phyloP scores from a whole-genome alignment of 2,329 filamentous ascomycete species.

The Hysterium pulicare region DNA sequence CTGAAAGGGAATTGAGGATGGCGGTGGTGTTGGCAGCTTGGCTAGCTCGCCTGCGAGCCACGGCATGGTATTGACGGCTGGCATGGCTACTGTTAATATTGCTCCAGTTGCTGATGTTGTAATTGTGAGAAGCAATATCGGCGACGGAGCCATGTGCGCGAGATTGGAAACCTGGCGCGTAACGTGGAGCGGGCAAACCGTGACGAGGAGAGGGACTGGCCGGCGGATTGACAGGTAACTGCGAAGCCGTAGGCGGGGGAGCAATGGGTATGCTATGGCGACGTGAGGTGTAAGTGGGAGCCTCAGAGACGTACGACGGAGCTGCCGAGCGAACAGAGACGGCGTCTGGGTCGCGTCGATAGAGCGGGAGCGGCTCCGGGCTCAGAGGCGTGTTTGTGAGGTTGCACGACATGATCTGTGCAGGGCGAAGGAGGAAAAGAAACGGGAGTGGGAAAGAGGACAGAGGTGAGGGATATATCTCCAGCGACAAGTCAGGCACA shows the following conservation, averaged over 20 bases:
- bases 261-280: conserved; percentile 24
- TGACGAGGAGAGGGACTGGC: conserved; percentile 8
- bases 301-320: conserved; percentile 66
- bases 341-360: conserved; percentile 58
- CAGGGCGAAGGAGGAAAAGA: conserved; percentile 1
- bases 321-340: conserved; percentile 64
- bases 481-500: conserved; percentile 14
- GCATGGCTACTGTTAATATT: conserved; percentile 53
- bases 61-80: conserved; percentile 60
- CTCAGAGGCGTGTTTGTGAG: conserved; percentile 21
- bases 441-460: conserved; percentile 2
- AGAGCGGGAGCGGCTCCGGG: conserved; percentile 29
- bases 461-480: conserved; percentile 3
- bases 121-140: conserved; percentile 30
- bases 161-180: conserved; percentile 25
- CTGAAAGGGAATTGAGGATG: conserved; percentile 16
- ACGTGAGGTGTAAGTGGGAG: conserved; percentile 61
- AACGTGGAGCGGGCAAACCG: conserved; percentile 20
- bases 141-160: conserved; percentile 13
- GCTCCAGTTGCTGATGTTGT: conserved; percentile 60
- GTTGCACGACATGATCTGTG: conserved; percentile 22
- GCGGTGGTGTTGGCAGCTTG: conserved; percentile 15
- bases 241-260: background rate
- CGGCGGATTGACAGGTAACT: conserved; percentile 13
- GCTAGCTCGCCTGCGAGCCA: conserved; percentile 60